These are phyloP conservation scores for Cytospora piceicola DNA, from an alignment of 2,329 filamentous ascomycete genomes.

Conservation along the genomic window DNA sequence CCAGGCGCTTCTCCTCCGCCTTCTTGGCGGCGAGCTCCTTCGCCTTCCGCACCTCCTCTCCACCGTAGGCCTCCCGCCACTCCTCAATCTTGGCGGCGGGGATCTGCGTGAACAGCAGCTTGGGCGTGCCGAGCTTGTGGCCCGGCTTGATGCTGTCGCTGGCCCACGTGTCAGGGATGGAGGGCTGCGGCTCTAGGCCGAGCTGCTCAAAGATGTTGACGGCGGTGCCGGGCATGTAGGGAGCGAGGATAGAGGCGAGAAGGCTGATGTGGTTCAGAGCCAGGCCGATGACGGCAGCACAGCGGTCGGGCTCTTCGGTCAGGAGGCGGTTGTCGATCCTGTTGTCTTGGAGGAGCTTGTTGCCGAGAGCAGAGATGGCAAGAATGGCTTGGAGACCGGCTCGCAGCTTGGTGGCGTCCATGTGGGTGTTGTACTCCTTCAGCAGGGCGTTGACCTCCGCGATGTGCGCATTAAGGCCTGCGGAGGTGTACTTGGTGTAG, in stretches of 20 bases:
- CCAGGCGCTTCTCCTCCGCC: slow-evolving; percentile 55
- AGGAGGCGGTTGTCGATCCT: slow-evolving; percentile 51
- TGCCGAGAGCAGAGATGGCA: slow-evolving; percentile 63
- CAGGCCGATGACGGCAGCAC: slow-evolving; percentile 68
- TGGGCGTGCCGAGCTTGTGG: slow-evolving; percentile 80
- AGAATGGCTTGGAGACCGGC: slow-evolving; percentile 67
- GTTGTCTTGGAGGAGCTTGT: slow-evolving; percentile 54
- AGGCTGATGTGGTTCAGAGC: slow-evolving; percentile 84
- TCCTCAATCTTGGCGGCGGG: slow-evolving; percentile 80
- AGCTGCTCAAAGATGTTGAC: slow-evolving; percentile 79
- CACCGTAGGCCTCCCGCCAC: slow-evolving; percentile 78
- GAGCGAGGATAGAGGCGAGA: slow-evolving; percentile 75
- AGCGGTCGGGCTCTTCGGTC: slow-evolving; percentile 57
- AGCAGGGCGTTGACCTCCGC: slow-evolving; percentile 69
- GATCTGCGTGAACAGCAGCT: slow-evolving; percentile 81
- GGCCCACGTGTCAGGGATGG: slow-evolving; percentile 69
- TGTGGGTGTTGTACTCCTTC: slow-evolving; percentile 67
- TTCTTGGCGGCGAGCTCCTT: slow-evolving; percentile 61
- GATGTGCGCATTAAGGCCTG: slow-evolving; percentile 55
- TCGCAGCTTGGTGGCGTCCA: slow-evolving; percentile 74
- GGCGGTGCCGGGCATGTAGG: slow-evolving; percentile 84
- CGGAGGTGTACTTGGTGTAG: slow-evolving; percentile 57
- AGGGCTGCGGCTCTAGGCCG: slow-evolving; percentile 58
- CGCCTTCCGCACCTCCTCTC: slow-evolving; percentile 68
- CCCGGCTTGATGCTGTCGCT: slow-evolving; percentile 67